Evolutionary conservation across 768 basidiomycete genomes (phyloP).

Genomic region (Suillus paluster): DNA sequence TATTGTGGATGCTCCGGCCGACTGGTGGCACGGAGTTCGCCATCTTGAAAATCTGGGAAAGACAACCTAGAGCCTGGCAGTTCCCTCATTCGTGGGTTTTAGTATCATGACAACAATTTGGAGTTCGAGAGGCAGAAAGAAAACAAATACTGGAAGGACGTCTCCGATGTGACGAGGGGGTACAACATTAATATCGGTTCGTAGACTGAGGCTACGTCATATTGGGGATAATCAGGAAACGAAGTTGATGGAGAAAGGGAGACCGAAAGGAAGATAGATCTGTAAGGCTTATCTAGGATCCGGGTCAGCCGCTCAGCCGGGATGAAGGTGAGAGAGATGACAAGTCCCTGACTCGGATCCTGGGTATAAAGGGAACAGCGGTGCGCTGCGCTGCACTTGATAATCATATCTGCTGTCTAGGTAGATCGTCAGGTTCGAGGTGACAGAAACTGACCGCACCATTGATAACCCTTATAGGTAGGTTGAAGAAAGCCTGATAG

Average conservation of each 20-base stretch:
- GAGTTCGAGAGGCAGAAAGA: neutral
- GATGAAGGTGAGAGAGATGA: constrained; percentile 14
- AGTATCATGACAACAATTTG: neutral
- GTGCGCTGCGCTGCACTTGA: neutral
- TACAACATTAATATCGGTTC: no score
- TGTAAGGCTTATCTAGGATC: constrained; percentile 6
- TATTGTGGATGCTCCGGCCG: neutral
- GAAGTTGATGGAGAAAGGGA: neutral
- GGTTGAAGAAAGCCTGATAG: neutral
- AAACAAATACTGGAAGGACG: neutral
- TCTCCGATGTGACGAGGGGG: no score
- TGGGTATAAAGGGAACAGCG: neutral
- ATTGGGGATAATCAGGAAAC: constrained; percentile 2
- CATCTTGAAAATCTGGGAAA: constrained; percentile 11
- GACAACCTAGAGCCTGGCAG: neutral
- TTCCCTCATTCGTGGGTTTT: constrained; percentile 13
- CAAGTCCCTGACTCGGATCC: neutral
- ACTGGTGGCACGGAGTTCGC: neutral
- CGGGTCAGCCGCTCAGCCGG: constrained; percentile 2
- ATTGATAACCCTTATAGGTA: neutral
- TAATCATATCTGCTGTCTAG: neutral
- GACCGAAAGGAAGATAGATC: neutral
- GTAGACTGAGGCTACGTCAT: neutral
- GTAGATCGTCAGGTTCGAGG: neutral
- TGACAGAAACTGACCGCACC: neutral